A percentile compares a stretch with the other conserved stretches of the same genome.
Conservation (phyloP, 805 yeast genomes). For the Wickerhamiella kurtzmanii region DNA sequence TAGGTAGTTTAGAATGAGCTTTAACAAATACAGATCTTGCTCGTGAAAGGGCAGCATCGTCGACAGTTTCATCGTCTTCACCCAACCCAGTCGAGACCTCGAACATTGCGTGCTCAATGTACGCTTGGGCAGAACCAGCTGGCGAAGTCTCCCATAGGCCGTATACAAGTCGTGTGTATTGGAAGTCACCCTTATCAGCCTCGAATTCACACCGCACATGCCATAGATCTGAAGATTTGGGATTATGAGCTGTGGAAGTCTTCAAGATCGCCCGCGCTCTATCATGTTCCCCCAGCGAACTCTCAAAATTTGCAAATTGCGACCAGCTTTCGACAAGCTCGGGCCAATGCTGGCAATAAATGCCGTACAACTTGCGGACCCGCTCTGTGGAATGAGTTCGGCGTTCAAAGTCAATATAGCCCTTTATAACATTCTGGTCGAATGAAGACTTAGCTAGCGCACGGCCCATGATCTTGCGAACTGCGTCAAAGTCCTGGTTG, state of each 20-base stretch:
- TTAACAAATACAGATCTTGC: slow-evolving; percentile 45
- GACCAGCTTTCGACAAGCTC: slow-evolving; percentile 37
- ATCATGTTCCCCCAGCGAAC: slow-evolving; percentile 48
- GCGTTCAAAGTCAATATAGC: slow-evolving; percentile 57
- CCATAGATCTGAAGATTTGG: slow-evolving; percentile 19
- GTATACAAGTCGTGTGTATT: slow-evolving; percentile 40
- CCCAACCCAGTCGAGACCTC: slow-evolving; percentile 45
- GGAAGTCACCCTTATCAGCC: slow-evolving; percentile 46
- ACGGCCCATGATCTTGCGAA: slow-evolving; percentile 44
- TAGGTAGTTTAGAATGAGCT: slow-evolving; percentile 35
- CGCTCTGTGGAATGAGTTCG: slow-evolving; percentile 67
- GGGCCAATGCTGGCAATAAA: slow-evolving; percentile 41
- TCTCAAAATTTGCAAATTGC: slow-evolving; percentile 57
- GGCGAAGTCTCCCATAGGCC: slow-evolving; percentile 25
- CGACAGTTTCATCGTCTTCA: slow-evolving; percentile 34
- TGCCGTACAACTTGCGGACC: slow-evolving; percentile 58
- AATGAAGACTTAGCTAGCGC: slow-evolving; percentile 51
- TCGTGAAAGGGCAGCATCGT: slow-evolving; percentile 35
- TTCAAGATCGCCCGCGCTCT: slow-evolving; percentile 53
- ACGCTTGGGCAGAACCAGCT: slow-evolving; percentile 28
- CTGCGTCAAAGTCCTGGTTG: background rate
- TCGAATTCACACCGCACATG: slow-evolving; percentile 42
- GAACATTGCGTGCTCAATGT: slow-evolving; percentile 60
- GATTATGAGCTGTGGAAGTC: slow-evolving; percentile 28
- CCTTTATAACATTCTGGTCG: slow-evolving; percentile 37